These are phyloP conservation scores for Phytophthora pisi DNA, from an alignment of 352 stramenopile genomes.

Conservation along the genomic window DNA sequence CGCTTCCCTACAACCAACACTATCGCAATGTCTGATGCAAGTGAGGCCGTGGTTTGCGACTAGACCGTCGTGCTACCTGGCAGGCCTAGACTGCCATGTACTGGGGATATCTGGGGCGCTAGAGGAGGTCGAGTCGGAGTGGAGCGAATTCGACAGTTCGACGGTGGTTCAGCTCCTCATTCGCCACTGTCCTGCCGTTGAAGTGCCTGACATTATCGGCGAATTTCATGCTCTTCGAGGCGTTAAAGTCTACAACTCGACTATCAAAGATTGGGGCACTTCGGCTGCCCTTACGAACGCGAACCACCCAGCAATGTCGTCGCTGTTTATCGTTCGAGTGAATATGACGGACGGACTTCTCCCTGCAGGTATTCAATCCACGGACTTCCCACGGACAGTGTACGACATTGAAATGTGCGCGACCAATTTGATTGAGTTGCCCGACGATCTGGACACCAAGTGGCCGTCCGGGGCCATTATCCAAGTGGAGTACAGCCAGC, in stretches of 20 bases:
- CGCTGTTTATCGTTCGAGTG: slow-evolving; percentile 39
- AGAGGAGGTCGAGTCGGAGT: slow-evolving; percentile 16
- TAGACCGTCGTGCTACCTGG: slow-evolving; percentile 40
- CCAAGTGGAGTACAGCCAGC: not conserved
- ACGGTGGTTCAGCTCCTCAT: slow-evolving; percentile 39
- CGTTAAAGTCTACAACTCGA: slow-evolving; percentile 52
- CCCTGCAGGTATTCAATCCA: slow-evolving; percentile 38
- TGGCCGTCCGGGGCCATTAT: not conserved
- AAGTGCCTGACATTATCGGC: slow-evolving; percentile 32
- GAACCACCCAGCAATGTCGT: slow-evolving; percentile 32
- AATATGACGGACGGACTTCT: slow-evolving; percentile 41
- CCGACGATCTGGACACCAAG: not conserved
- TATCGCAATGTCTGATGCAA: slow-evolving; percentile 35
- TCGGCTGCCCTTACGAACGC: slow-evolving; percentile 29
- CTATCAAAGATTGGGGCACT: slow-evolving; percentile 30
- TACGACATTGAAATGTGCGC: slow-evolving; percentile 48
- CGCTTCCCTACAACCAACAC: slow-evolving; percentile 14
- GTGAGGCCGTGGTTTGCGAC: slow-evolving; percentile 40
- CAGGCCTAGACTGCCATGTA: slow-evolving; percentile 35
- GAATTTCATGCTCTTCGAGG: slow-evolving; percentile 32
- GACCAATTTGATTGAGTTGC: slow-evolving; percentile 33
- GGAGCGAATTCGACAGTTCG: slow-evolving; percentile 34
- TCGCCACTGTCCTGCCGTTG: slow-evolving; percentile 39
- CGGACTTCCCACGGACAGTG: slow-evolving; percentile 37
- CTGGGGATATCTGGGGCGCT: slow-evolving; percentile 21